These are phyloP conservation scores for Apiospora kogelbergensis DNA, from an alignment of 2,329 filamentous ascomycete species.

Conservation along the genomic window DNA sequence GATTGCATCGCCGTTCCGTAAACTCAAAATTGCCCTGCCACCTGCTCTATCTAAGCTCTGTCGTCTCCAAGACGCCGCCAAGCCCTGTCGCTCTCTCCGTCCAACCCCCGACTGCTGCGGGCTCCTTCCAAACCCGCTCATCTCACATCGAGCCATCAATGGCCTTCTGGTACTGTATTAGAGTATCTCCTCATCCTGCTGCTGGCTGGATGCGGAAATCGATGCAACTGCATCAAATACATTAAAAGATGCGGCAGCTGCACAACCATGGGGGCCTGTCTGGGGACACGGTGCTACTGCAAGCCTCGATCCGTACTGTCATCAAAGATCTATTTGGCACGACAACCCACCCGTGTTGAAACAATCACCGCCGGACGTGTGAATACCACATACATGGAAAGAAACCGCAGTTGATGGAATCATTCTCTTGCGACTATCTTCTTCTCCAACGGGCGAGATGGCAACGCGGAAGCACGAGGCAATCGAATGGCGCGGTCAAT, in stretches of 20 bases:
- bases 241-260: neutral
- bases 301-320: conserved; percentile 1
- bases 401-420: neutral
- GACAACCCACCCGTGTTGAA: neutral
- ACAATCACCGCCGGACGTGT: neutral
- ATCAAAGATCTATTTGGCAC: conserved; percentile 4
- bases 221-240: neutral
- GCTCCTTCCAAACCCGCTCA: neutral
- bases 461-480: neutral
- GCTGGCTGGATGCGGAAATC: neutral
- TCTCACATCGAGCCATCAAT: neutral
- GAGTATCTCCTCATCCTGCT: too few relatives aligned
- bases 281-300: neutral
- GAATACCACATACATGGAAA: neutral
- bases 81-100: neutral
- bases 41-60: neutral
- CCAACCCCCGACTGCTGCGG: neutral
- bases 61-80: neutral
- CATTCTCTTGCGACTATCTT: neutral
- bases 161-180: neutral
- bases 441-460: neutral
- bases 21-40: neutral
- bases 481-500: neutral
- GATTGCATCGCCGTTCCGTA: neutral
- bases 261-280: neutral